Evolutionary conservation across 2,329 filamentous ascomycete species (phyloP), one percentile per base, ranked within the genome.

Genomic region (Phaeoacremonium minimum): DNA sequence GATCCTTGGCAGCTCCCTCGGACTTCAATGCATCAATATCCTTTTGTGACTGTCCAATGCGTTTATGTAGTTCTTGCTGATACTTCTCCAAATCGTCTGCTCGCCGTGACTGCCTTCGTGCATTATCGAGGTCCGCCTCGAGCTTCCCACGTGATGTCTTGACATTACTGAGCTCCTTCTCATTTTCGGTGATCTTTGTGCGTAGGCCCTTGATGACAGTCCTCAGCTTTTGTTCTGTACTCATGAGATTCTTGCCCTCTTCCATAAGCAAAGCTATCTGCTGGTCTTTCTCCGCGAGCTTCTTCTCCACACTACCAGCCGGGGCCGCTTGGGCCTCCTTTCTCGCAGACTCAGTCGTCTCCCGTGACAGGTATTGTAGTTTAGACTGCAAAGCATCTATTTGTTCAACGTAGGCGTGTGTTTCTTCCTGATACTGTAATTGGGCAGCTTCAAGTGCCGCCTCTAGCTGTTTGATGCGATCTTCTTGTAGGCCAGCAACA

Each of bases 331-430:
- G 64, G 3, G 78, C 80, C 6, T 80, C 74, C 46, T 80, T 77
- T 52, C 82, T 84, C 2, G 93, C 87, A 1, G 83, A 72, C 19
- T 90, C 83, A 0, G 85, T 78, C 11, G 86, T 83, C 52, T 90
- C 85, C 43, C 84, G 84, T 3, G 90, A 83, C 11, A 98, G 67
- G 52, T 94, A 96, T 47, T 90, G 84, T 18, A 98, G 66, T 55
- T 98, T 97, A 6, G 88, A 80, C 57, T 97, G 87, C 2, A 98
- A 66, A 4, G 90, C 85, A 65, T 98, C 93, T 37, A 96, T 93
- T 22, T 85, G 81, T 61, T 98, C 93, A 6, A 91, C 75, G 44
- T 95, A 87, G 33, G 75, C 75, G 50, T 93, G 81, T 28, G 89
- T 74, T 56, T 97, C 93, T 49, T 93, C 87, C 40, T 91, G 83